Percentiles rank a stretch among this genome's conserved stretches.
These are phyloP conservation scores for Coelastrella sp. DNA, from an alignment of 139 green algal genomes.

Conservation along the genomic window DNA sequence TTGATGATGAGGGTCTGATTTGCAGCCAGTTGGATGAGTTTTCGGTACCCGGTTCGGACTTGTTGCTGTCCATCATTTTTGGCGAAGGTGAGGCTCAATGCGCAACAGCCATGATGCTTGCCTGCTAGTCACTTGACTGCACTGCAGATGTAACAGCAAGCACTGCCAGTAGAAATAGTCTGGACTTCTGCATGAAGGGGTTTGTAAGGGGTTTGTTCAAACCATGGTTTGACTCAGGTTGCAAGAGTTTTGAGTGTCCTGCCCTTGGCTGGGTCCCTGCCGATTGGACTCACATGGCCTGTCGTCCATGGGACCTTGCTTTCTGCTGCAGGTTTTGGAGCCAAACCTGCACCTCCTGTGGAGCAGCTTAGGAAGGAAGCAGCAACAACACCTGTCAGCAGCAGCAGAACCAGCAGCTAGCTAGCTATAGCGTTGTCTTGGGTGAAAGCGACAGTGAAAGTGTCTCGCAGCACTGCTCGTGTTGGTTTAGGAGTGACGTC, in stretches of 20 bases:
- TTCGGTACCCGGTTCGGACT: conserved; percentile 24
- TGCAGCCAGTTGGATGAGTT: conserved; percentile 46
- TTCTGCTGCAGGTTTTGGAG: conserved; percentile 14
- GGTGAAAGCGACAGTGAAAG: no score
- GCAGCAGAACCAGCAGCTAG: not conserved
- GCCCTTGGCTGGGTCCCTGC: no score
- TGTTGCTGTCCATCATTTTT: conserved; percentile 22
- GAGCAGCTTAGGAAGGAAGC: conserved; percentile 16
- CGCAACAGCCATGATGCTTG: not conserved
- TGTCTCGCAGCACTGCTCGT: no score
- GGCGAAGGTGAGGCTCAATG: not conserved
- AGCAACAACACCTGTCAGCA: not conserved
- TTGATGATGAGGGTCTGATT: conserved; percentile 45
- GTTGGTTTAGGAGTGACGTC: no score
- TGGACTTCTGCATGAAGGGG: no score
- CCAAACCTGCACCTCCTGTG: conserved; percentile 23
- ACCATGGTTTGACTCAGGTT: no score
- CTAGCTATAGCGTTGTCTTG: not conserved
- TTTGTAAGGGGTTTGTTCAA: no score
- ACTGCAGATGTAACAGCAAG: no score
- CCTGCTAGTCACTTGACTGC: no score
- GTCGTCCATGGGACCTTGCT: not conserved
- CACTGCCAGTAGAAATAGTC: no score
- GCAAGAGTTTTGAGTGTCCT: no score
- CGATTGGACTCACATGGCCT: no score